A percentile compares a stretch with the other conserved stretches of the same genome.
These are phyloP conservation scores for Tagetes patula DNA, from an alignment of 129 eudicot species.

Conservation along the genomic window DNA sequence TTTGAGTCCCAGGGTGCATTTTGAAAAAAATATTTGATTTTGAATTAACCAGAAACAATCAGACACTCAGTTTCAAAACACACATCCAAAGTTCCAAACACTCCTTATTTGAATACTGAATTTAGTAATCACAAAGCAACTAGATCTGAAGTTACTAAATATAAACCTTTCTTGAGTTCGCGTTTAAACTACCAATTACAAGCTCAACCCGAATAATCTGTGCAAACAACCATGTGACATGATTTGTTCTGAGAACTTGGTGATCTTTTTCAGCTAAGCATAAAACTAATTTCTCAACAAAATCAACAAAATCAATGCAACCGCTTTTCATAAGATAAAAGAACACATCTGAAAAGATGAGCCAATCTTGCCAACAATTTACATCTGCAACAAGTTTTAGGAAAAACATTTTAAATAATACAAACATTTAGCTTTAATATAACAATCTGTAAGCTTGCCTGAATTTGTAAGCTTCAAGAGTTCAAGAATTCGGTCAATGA, in stretches of 20 bases:
- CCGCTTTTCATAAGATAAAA: conserved; percentile 89
- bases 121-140: conserved; percentile 8
- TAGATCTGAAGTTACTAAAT: conserved; percentile 10
- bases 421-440: neutral
- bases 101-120: too few relatives aligned
- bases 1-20: too few relatives aligned
- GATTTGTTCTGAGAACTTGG: conserved; percentile 83
- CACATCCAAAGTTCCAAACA: too few relatives aligned
- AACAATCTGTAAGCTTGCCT: conserved; percentile 45
- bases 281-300: conserved; percentile 89
- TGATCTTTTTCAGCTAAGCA: conserved; percentile 86
- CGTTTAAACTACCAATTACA: conserved; percentile 80
- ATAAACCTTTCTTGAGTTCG: conserved; percentile 84
- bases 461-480: conserved; percentile 81
- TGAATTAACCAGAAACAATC: too few relatives aligned
- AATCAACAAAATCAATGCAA: conserved; percentile 94
- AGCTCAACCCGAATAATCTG: conserved; percentile 93
- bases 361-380: conserved; percentile 98
- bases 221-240: conserved; percentile 94
- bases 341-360: conserved; percentile 78
- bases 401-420: conserved; percentile 28
- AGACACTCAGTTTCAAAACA: too few relatives aligned
- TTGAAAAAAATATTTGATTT: too few relatives aligned
- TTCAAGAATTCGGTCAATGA: conserved; percentile 87
- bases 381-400: conserved; percentile 66